phyloP scores from a whole-genome alignment of 2,329 filamentous ascomycete genomes.

The Cladophialophora bantiana region DNA sequence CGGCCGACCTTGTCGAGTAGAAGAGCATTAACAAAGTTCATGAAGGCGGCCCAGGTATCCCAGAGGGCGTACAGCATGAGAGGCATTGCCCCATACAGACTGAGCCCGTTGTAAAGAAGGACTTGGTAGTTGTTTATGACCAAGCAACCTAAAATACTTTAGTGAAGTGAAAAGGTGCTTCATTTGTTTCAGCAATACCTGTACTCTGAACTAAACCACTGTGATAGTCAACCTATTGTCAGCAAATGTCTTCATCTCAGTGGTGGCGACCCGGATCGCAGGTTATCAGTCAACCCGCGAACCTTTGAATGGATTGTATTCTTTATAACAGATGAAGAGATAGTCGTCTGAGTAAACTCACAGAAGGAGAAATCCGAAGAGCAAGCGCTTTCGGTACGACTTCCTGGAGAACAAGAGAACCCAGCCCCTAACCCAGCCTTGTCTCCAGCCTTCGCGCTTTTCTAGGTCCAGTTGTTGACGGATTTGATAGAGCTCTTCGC shows the following conservation, averaged over 20 bases:
- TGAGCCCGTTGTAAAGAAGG: constrained; percentile 54
- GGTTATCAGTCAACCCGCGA: not conserved
- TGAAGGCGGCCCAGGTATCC: constrained; percentile 36
- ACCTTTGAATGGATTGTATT: no score
- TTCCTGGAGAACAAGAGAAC: constrained; percentile 29
- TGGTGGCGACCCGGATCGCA: not conserved
- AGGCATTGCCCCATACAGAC: constrained; percentile 49
- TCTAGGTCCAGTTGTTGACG: constrained; percentile 33
- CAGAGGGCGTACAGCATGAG: constrained; percentile 55
- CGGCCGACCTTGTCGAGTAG: constrained; percentile 32
- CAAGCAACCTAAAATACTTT: constrained; percentile 14
- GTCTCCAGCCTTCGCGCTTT: constrained; percentile 29
- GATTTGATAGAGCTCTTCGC: constrained; percentile 50
- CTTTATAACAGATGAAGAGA: not conserved
- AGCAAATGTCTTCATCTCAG: not conserved
- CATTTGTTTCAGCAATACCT: no score
- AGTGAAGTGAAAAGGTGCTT: no score
- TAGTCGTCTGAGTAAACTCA: constrained; percentile 43
- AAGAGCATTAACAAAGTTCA: constrained; percentile 28
- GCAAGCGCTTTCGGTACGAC: constrained; percentile 33
- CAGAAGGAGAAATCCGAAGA: constrained; percentile 34
- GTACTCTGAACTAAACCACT: constrained; percentile 26
- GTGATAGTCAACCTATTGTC: constrained; percentile 2
- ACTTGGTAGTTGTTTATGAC: constrained; percentile 56
- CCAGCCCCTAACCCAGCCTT: constrained; percentile 32